Conservation (phyloP, 1,284 basidiomycete species). For the Moesziomyces sp. region DNA sequence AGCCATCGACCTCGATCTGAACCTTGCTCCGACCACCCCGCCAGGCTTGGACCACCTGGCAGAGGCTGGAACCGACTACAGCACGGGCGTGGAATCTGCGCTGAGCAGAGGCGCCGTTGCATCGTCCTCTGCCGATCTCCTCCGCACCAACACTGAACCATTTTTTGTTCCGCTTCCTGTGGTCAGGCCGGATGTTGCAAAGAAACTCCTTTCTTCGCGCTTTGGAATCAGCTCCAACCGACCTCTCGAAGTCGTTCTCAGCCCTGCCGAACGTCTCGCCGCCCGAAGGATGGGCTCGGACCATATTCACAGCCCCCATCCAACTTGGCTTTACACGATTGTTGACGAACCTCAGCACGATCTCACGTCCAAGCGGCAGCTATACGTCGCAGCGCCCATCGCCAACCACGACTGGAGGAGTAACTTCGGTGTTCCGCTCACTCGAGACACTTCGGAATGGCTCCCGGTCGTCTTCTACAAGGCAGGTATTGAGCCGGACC, state of each 20-base stretch:
- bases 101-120: neutral
- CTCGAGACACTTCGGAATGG: neutral
- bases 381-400: conserved; percentile 15
- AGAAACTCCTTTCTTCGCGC: conserved; percentile 1
- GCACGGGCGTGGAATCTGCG: no score
- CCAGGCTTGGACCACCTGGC: neutral
- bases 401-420: conserved; percentile 1
- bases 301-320: neutral
- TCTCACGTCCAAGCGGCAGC: conserved; percentile 5
- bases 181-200: conserved; percentile 4
- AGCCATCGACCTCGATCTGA: neutral
- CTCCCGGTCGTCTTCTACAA: conserved; percentile 17
- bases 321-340: conserved; percentile 5
- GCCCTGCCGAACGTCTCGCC: neutral
- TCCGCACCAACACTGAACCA: no score
- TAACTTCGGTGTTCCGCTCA: neutral
- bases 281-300: conserved; percentile 1
- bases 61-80: no score
- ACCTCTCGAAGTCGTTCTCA: neutral
- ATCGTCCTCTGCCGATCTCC: neutral
- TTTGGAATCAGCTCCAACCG: neutral
- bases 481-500: neutral
- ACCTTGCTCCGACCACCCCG: neutral
- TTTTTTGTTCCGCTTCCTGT: neutral
- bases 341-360: conserved; percentile 20